Percentiles rank a stretch among this genome's conserved stretches.
These are phyloP conservation scores for Rhodomyrtus psidioides DNA, from an alignment of 441 rosid species.

Conservation along the genomic window DNA sequence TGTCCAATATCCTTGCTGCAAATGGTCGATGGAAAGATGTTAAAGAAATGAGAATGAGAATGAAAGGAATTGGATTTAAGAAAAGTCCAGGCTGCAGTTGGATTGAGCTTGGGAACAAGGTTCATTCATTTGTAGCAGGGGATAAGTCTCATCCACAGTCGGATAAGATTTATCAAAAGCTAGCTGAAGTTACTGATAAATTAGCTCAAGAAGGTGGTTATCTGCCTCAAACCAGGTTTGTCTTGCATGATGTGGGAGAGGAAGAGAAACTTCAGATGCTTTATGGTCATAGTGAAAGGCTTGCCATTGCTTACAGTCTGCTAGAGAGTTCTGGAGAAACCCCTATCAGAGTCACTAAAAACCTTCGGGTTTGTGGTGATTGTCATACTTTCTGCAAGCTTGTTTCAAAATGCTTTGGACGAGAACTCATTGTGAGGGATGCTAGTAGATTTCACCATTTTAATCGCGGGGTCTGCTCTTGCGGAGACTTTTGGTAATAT, in stretches of 20 bases:
- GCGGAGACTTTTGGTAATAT: slow-evolving; percentile 68
- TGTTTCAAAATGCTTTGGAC: slow-evolving; percentile 47
- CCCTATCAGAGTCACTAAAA: slow-evolving; percentile 58
- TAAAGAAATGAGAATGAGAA: slow-evolving; percentile 48
- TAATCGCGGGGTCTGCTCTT: slow-evolving; percentile 62
- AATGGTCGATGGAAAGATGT: slow-evolving; percentile 68
- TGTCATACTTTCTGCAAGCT: slow-evolving; percentile 77
- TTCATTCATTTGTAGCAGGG: slow-evolving; percentile 53
- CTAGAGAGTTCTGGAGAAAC: slow-evolving; percentile 34
- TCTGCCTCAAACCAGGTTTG: slow-evolving; percentile 57
- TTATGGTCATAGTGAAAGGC: slow-evolving; percentile 78
- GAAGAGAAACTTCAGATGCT: slow-evolving; percentile 62
- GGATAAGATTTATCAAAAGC: slow-evolving; percentile 37
- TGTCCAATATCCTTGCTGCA: slow-evolving; percentile 75
- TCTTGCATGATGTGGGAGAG: slow-evolving; percentile 55
- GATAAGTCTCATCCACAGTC: slow-evolving; percentile 61
- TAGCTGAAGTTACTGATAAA: slow-evolving; percentile 41
- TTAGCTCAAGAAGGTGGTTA: slow-evolving; percentile 59
- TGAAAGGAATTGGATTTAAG: slow-evolving; percentile 65
- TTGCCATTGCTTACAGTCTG: slow-evolving; percentile 68
- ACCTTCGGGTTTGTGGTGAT: slow-evolving; percentile 76
- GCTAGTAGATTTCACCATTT: slow-evolving; percentile 88
- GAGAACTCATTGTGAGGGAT: slow-evolving; percentile 67
- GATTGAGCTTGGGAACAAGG: slow-evolving; percentile 57
- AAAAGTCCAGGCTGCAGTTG: slow-evolving; percentile 89